phyloP scores from a whole-genome alignment of 371 early-diverging fungal genomes.

The Mortierella sp. region DNA sequence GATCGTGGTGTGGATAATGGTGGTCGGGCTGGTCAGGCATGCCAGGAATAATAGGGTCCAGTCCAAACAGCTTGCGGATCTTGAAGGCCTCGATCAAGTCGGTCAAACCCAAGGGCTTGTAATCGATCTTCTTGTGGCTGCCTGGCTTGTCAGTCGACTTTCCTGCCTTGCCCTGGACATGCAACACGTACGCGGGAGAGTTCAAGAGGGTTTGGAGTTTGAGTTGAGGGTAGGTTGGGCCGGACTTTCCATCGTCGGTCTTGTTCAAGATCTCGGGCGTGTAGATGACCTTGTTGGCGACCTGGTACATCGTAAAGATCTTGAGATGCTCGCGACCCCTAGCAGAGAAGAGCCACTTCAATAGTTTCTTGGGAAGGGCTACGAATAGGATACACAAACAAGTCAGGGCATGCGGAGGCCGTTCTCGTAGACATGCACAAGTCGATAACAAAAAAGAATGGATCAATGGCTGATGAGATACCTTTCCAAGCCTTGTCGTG shows the following conservation, averaged over 20 bases:
- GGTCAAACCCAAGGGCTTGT: conserved; percentile 15
- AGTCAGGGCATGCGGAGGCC: not conserved
- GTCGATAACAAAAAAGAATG: not conserved
- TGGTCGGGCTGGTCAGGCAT: conserved; percentile 1
- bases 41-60: not conserved
- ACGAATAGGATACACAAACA: not conserved
- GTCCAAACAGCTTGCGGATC: conserved; percentile 7
- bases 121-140: not conserved
- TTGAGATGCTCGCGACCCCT: conserved; percentile 46
- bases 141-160: not conserved
- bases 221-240: conserved; percentile 16
- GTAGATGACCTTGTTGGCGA: conserved; percentile 35
- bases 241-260: conserved; percentile 25
- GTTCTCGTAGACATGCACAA: not conserved
- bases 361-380: conserved; percentile 40
- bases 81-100: conserved; percentile 22
- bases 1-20: conserved; percentile 15
- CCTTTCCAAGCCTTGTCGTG: conserved; percentile 49
- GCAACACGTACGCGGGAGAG: conserved; percentile 29
- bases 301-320: conserved; percentile 39
- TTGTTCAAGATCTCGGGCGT: conserved; percentile 45
- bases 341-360: conserved; percentile 36
- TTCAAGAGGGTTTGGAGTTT: conserved; percentile 36
- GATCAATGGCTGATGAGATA: not conserved
- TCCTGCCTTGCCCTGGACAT: conserved; percentile 21